Conservation (phyloP, 2,329 filamentous ascomycete species). For the Aspergillus versicolor region DNA sequence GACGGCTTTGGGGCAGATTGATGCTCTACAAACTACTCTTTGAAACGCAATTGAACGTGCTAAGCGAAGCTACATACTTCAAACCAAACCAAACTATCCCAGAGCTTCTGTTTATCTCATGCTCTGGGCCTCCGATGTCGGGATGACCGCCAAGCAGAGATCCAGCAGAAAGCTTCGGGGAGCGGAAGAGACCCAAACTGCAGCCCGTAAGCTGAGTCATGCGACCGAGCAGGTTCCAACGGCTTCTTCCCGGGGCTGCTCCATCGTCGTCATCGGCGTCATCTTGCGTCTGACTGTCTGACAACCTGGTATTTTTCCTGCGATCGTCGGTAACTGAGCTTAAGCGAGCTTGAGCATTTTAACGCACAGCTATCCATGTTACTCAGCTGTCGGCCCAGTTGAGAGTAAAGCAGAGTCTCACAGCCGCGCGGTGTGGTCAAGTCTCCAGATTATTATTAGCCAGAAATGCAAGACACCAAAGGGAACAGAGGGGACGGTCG, state of each 20-base stretch:
- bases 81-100: too few relatives aligned
- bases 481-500: conserved; percentile 13
- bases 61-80: too few relatives aligned
- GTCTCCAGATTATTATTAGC: neutral
- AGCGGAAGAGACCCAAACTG: neutral
- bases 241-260: neutral
- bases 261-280: neutral
- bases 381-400: neutral
- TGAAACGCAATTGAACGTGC: too few relatives aligned
- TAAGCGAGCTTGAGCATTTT: neutral
- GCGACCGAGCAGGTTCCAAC: neutral
- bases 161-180: neutral
- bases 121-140: too few relatives aligned
- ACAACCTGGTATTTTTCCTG: neutral
- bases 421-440: neutral
- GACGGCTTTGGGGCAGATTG: neutral
- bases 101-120: too few relatives aligned
- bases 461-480: conserved; percentile 3
- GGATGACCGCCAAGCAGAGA: too few relatives aligned
- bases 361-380: conserved; percentile 1
- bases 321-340: neutral
- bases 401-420: conserved; percentile 1
- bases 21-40: neutral
- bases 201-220: neutral
- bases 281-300: neutral